Evolutionary conservation across 2,329 filamentous ascomycete genomes (phyloP), one percentile per base, ranked within the genome.

Genomic region (Fusarium hostae): DNA sequence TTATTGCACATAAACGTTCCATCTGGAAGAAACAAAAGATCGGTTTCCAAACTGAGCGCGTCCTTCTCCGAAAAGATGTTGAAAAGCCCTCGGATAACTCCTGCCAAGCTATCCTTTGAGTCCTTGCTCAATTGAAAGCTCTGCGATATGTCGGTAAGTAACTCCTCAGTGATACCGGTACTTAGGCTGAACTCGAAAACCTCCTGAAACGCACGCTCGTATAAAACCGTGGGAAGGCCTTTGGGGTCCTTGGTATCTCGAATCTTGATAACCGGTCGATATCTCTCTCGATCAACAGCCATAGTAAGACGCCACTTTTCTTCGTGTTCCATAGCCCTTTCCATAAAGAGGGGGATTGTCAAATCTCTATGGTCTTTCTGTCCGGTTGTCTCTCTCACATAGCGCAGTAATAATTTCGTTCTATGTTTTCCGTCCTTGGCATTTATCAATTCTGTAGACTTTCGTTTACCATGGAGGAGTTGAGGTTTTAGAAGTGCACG

Each of bases 61-160:
- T 88, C 86, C 30, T 82, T 82, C 15, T 82, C 78, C 2, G 71
- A 68, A 66, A 89, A 89, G 3, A 87, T 78, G 0, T 41, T 62
- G 55, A 76, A 78, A 10, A 83, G 40, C 2, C 66, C 58, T 2
- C 26, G 51, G 7, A 79, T 66, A 8, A 79, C 68, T 2, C 41
- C 20, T 2, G 62, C n/a, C 6, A 82, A 63, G 11, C 68, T 72
- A 2, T 54, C 20, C 4, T 34, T 22, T 2, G 73, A 60, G 3
- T 43, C 6, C 0, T 22, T 22, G 2, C 50, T 30, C 10, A 66
- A 43, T 0, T 39, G 12, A 3, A 79, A 45, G 7, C 39, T 50
- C 11, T 30, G 24, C 2, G 60, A 58, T 20, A 77, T 74, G 7
- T 37, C 41, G 9, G 52, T 39, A 1, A 79, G n/a, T 1, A 81